Evolutionary conservation across 257 asterid species (phyloP), one percentile per base, ranked within the genome.

Genomic region (Pogostemon cablin): DNA sequence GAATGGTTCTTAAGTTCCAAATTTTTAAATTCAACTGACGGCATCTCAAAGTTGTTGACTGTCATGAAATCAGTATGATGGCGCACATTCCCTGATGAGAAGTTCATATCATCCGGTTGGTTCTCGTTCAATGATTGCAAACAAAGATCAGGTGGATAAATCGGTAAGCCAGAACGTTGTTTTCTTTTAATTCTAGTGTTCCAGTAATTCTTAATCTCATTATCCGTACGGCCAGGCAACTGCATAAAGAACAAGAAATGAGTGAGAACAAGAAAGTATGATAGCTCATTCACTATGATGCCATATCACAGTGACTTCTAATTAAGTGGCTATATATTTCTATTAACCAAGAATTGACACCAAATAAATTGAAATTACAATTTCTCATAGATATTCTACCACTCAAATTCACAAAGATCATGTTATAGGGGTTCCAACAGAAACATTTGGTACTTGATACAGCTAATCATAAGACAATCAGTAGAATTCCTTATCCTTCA

Each of bases 191-290:
- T 81, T 78, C 96, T 79, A 43, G 98, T 87, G 75, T 92, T 92
- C 98, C 98, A 91, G 67, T 72, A 91, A 86, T 89, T 91, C 58
- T 91, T 91, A 44, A 91, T 89, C 86, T 91, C 97, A 49, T 92
- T 92, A 78, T 89, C 96, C 10, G 98, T 89, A 65, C 96, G 95
- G 37, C 98, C 96, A 50, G 98, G 98, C 86, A 92, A 81, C 98
- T 92, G 81, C 43, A 79, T 3, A 75, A 7, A 68, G 43, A 61
- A 61, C 32, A 43, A 53, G 60, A 64, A 43, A 17, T 56, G 25
- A 68, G 4, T 38, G 62, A 50, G 58, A 12, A 50, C 56, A n/a
- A 58, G 41, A 64, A 63, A 67, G 52, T 53, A 50, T 34, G 52
- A 52, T 68, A 34, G 34, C 11, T 3, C 20, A 43, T 47, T 38